Conservation (phyloP, 805 yeast genomes). For the Naumovozyma dairenensis region DNA sequence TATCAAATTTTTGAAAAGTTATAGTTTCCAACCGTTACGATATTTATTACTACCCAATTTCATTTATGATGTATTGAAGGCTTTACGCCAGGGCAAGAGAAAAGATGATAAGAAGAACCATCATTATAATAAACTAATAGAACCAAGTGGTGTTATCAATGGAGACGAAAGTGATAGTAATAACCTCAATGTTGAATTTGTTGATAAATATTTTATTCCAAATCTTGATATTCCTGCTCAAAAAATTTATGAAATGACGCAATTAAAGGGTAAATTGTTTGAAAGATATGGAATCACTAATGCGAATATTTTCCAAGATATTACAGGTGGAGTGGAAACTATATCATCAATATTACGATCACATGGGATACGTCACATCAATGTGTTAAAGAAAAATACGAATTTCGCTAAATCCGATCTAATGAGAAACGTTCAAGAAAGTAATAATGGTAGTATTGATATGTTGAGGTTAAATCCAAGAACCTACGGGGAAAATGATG, state of each 20-base stretch:
- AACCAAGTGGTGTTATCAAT: constrained; percentile 29
- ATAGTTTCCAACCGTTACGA: constrained; percentile 44
- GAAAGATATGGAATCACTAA: constrained; percentile 15
- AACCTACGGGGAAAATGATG: too few species aligned
- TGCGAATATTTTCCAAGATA: constrained; percentile 19
- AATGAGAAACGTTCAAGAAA: constrained; percentile 1
- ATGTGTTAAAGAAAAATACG: constrained; percentile 10
- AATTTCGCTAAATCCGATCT: constrained; percentile 14
- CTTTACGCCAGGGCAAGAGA: constrained; percentile 8
- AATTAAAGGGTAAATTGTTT: constrained; percentile 17
- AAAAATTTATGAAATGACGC: too few species aligned
- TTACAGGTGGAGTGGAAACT: constrained; percentile 23
- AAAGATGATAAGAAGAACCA: constrained; percentile 9
- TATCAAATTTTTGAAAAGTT: constrained; percentile 69
- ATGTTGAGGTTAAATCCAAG: constrained; percentile 3
- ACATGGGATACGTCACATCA: constrained; percentile 21
- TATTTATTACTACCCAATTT: constrained; percentile 48
- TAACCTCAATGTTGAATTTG: too few species aligned
- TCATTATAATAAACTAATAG: neutral
- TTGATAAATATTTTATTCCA: too few species aligned
- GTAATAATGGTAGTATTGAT: neutral
- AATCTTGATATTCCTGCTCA: too few species aligned
- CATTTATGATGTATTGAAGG: constrained; percentile 37
- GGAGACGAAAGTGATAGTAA: constrained; percentile 18
- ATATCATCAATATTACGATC: constrained; percentile 18